Conservation (phyloP, 2,329 filamentous ascomycete genomes). For the Curvularia hawaiiensis region DNA sequence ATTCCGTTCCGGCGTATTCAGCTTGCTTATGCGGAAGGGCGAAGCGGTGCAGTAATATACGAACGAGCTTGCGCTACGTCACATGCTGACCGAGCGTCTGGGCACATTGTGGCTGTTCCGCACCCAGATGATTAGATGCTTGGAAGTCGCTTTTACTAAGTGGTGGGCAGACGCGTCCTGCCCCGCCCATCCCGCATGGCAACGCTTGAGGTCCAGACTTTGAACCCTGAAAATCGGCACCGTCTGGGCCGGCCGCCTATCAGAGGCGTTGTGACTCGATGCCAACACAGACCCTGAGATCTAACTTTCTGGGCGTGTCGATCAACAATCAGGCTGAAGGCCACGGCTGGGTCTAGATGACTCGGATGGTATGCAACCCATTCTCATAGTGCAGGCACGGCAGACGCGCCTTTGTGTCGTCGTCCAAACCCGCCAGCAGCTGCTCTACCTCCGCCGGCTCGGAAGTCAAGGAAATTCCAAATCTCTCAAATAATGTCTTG, state of each 20-base stretch:
- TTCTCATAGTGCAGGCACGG: conserved; percentile 19
- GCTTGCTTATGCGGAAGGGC: background rate
- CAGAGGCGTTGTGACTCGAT: conserved; percentile 6
- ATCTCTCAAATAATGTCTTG: conserved; percentile 1
- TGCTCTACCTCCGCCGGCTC: background rate
- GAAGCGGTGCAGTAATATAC: conserved; percentile 8
- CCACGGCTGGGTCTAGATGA: conserved; percentile 8
- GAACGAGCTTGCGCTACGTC: conserved; percentile 14
- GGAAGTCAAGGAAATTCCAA: background rate
- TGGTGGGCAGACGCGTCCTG: background rate
- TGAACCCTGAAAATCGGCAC: conserved; percentile 14
- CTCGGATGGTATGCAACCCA: conserved; percentile 17
- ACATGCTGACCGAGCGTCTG: conserved; percentile 15
- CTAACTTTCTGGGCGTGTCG: background rate
- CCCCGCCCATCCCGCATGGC: conserved; percentile 10
- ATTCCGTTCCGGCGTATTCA: conserved; percentile 1
- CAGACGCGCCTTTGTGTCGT: conserved; percentile 12
- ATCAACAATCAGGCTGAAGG: background rate
- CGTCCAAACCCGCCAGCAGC: conserved; percentile 10
- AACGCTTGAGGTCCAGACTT: conserved; percentile 3
- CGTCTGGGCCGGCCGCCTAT: conserved; percentile 5
- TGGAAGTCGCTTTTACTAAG: conserved; percentile 5
- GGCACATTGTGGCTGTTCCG: conserved; percentile 13
- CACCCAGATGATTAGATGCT: conserved; percentile 18
- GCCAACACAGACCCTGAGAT: background rate